Percentiles rank a stretch among this genome's conserved stretches.
Conservation (phyloP, 345 rosid species). For the Corymbia maculata region DNA sequence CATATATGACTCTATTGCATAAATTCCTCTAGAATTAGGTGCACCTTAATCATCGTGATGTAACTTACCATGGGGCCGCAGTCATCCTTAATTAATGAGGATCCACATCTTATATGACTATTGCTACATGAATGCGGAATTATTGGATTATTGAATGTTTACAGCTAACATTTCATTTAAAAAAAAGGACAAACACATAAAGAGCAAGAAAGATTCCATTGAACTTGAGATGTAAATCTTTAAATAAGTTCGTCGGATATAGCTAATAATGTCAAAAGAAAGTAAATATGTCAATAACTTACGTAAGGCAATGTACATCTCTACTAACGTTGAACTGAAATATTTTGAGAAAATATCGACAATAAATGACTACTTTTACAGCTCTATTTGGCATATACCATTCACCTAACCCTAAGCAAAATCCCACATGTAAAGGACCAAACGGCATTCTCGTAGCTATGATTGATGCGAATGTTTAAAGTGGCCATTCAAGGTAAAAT, state of each 20-base stretch:
- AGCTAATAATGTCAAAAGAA: background rate
- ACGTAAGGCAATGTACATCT: background rate
- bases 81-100: background rate
- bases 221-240: background rate
- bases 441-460: background rate
- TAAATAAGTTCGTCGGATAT: background rate
- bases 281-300: background rate
- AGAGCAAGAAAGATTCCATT: background rate
- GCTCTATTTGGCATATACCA: background rate
- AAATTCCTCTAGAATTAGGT: background rate
- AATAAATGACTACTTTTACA: background rate
- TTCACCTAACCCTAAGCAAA: background rate
- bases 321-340: background rate
- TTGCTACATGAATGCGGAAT: background rate
- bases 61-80: background rate
- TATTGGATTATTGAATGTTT: background rate
- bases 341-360: background rate
- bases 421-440: no score
- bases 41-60: background rate
- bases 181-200: background rate
- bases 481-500: background rate
- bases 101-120: background rate
- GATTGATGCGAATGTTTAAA: background rate
- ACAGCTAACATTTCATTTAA: background rate
- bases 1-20: background rate